Percentiles rank a stretch among this genome's conserved stretches.
These are phyloP conservation scores for Lanmaoa rubissima DNA, from an alignment of 768 basidiomycete genomes.

Conservation along the genomic window DNA sequence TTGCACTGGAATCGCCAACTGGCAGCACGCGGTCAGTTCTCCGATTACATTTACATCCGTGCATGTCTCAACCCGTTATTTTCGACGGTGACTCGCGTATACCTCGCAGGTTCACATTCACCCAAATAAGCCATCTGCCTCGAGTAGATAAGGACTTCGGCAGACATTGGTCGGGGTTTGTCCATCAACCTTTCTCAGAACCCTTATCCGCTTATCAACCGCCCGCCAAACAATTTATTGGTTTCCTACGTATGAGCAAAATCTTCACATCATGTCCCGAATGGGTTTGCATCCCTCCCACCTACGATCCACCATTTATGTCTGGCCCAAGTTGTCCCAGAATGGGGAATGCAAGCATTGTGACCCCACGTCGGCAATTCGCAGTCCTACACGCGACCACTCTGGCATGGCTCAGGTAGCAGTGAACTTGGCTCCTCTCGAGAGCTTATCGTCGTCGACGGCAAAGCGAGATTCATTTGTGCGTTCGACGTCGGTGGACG, in stretches of 20 bases:
- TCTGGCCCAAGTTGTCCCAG: neutral
- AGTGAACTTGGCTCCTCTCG: neutral
- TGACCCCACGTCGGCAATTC: neutral
- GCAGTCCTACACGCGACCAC: neutral
- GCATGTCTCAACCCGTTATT: too few relatives aligned
- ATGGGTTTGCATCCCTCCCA: constrained; percentile 6
- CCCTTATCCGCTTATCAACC: constrained; percentile 16
- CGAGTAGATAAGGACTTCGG: constrained; percentile 18
- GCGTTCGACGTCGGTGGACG: constrained; percentile 3
- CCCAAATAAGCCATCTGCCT: neutral
- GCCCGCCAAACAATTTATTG: neutral
- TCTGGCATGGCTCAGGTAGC: constrained; percentile 12
- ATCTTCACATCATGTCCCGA: neutral
- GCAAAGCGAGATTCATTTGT: constrained; percentile 14
- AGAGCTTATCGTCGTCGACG: neutral
- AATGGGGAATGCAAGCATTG: neutral
- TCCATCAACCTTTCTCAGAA: neutral
- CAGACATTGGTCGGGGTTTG: constrained; percentile 9
- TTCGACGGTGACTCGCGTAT: too few relatives aligned
- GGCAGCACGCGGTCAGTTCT: neutral
- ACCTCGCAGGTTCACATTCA: neutral
- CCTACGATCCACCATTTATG: constrained; percentile 19
- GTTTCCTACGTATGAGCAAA: neutral
- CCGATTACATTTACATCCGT: neutral
- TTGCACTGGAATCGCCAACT: neutral